Percentiles rank a stretch among this genome's conserved stretches.
Evolutionary conservation across 768 basidiomycete genomes (phyloP).

Genomic region (Rhodotorula paludigena): DNA sequence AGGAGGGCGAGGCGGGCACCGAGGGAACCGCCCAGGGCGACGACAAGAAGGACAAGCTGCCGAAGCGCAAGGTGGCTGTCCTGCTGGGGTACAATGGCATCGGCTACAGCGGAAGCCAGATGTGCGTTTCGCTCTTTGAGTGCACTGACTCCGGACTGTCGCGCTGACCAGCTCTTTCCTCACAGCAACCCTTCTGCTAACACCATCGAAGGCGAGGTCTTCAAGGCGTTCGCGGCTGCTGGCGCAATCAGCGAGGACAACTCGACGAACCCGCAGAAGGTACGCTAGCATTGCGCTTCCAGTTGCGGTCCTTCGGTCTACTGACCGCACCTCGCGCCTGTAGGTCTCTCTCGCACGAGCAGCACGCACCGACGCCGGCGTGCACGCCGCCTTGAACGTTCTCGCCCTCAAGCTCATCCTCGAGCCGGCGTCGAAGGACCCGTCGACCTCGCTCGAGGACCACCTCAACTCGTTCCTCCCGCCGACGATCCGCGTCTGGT

Average conservation of each 20-base stretch:
- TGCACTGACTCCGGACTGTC: not conserved
- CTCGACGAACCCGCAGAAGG: slow-evolving; percentile 82
- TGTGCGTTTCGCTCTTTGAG: slow-evolving; percentile 56
- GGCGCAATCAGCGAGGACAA: slow-evolving; percentile 95
- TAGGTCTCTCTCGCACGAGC: slow-evolving; percentile 80
- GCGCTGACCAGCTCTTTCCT: not conserved
- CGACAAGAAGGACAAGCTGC: slow-evolving; percentile 47
- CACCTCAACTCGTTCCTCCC: slow-evolving; percentile 84
- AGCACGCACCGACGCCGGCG: slow-evolving; percentile 93
- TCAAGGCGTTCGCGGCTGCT: slow-evolving; percentile 76
- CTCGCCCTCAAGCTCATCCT: slow-evolving; percentile 56
- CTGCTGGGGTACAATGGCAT: slow-evolving; percentile 87
- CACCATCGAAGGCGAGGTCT: slow-evolving; percentile 87
- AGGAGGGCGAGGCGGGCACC: slow-evolving; percentile 13
- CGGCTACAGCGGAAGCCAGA: slow-evolving; percentile 91
- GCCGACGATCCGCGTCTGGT: slow-evolving; percentile 87
- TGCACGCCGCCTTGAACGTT: slow-evolving; percentile 92
- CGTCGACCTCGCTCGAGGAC: slow-evolving; percentile 62
- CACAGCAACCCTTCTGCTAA: slow-evolving; percentile 64
- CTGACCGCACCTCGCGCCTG: not conserved
- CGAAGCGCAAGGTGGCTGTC: slow-evolving; percentile 78
- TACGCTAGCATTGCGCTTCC: slow-evolving; percentile 43
- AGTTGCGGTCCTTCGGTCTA: not conserved
- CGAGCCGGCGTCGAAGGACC: slow-evolving; percentile 57
- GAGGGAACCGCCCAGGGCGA: not conserved